A percentile compares a stretch with the other conserved stretches of the same genome.
Evolutionary conservation across 192 early-diverging fungal genomes (phyloP).

Genomic region (Lobosporangium transversale): DNA sequence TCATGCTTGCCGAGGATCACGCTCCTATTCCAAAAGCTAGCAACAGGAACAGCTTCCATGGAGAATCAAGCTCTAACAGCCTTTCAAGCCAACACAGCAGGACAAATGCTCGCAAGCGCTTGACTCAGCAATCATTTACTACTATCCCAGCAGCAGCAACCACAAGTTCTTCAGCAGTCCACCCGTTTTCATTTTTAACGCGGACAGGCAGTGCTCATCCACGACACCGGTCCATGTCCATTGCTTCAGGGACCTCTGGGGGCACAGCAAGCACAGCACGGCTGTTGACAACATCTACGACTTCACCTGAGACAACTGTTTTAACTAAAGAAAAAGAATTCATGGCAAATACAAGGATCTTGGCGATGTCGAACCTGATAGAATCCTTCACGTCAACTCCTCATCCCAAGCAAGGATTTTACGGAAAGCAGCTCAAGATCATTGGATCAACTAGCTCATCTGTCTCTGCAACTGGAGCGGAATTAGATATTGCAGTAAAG

Average conservation of each 20-base stretch:
- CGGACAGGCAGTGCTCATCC: conserved; percentile 1
- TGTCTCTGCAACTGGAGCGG: conserved; percentile 21
- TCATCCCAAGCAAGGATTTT: conserved; percentile 43
- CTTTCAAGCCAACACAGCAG: background rate
- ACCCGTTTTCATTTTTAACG: background rate
- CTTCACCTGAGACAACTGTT: conserved; percentile 15
- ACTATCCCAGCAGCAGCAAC: background rate
- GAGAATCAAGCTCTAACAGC: conserved; percentile 15
- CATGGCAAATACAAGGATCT: conserved; percentile 45
- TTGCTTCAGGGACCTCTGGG: conserved; percentile 11
- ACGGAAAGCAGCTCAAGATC: conserved; percentile 50
- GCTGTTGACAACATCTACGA: background rate
- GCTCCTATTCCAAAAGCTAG: conserved; percentile 10
- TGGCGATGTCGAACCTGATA: conserved; percentile 45
- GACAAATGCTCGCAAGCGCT: conserved; percentile 3
- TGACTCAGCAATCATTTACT: conserved; percentile 9
- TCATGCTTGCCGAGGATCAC: conserved; percentile 26
- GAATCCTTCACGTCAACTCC: conserved; percentile 29
- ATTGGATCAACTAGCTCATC: conserved; percentile 21
- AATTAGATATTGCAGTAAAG: conserved; percentile 42
- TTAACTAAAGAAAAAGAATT: conserved; percentile 49
- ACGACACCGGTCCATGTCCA: conserved; percentile 23
- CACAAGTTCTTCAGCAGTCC: background rate
- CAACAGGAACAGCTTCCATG: conserved; percentile 27
- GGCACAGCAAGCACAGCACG: background rate